A percentile compares a stretch with the other conserved stretches of the same genome.
Evolutionary conservation across 306 rosid genomes (phyloP).

Genomic region (Rubus idaeus): DNA sequence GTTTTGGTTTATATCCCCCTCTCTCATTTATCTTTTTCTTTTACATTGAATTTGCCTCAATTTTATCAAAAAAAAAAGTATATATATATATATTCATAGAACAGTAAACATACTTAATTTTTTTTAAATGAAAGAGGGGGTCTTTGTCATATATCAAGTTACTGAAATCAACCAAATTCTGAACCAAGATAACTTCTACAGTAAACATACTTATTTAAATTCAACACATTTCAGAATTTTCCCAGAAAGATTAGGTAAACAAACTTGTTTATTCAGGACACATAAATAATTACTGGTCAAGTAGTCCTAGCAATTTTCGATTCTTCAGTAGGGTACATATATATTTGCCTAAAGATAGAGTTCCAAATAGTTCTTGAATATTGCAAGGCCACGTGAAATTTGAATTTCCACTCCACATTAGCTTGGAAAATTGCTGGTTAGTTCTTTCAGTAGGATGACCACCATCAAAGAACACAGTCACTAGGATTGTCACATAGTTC

Average conservation of each 20-base stretch:
- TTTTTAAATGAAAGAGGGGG: too few relatives aligned
- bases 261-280: neutral
- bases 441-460: slow-evolving; percentile 39
- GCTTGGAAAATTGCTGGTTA: slow-evolving; percentile 26
- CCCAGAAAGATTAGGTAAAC: neutral
- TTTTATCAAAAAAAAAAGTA: too few relatives aligned
- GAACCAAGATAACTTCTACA: too few relatives aligned
- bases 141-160: too few relatives aligned
- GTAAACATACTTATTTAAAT: neutral
- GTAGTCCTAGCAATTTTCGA: too few relatives aligned
- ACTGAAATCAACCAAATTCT: neutral
- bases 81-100: too few relatives aligned
- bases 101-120: too few relatives aligned
- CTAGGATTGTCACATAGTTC: slow-evolving; percentile 33
- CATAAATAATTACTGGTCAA: neutral
- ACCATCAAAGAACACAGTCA: slow-evolving; percentile 44
- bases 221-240: neutral
- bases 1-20: too few relatives aligned
- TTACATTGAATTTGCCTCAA: too few relatives aligned
- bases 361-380: neutral
- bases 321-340: neutral
- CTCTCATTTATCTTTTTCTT: too few relatives aligned
- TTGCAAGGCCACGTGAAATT: slow-evolving; percentile 32
- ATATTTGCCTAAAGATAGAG: neutral
- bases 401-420: slow-evolving; percentile 35